phyloP scores from a whole-genome alignment of 2,329 filamentous ascomycete species.

The Calonectria hawksworthii region DNA sequence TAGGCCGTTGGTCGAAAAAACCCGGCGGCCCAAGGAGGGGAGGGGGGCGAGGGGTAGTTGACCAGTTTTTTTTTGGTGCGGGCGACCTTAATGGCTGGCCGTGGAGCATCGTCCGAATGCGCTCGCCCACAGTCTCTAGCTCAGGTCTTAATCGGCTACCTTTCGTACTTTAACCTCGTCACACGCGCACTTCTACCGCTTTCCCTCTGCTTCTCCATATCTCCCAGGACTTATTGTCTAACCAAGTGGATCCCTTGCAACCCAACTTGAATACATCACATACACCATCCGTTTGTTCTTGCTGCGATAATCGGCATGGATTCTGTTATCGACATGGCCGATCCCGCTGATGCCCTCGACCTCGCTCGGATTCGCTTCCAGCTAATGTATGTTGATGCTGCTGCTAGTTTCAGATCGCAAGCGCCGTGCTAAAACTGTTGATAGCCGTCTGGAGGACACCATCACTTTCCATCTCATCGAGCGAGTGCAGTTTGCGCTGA shows the following conservation, averaged over 20 bases:
- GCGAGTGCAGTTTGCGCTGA: slow-evolving; percentile 96
- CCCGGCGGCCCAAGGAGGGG: neutral
- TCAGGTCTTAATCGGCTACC: neutral
- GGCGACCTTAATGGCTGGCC: slow-evolving; percentile 3
- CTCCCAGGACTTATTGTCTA: neutral
- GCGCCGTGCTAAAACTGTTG: slow-evolving; percentile 28
- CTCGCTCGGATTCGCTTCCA: slow-evolving; percentile 93
- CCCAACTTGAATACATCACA: neutral
- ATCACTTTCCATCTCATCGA: slow-evolving; percentile 98
- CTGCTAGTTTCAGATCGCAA: slow-evolving; percentile 2
- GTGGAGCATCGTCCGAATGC: slow-evolving; percentile 20
- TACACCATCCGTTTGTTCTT: slow-evolving; percentile 3
- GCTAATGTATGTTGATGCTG: slow-evolving; percentile 76
- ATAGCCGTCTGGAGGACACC: slow-evolving; percentile 94
- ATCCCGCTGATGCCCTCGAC: slow-evolving; percentile 88
- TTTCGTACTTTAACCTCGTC: neutral
- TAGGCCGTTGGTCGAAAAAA: neutral
- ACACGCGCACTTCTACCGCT: neutral
- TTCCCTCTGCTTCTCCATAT: neutral
- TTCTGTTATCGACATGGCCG: slow-evolving; percentile 87
- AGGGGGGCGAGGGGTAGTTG: neutral
- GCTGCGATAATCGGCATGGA: slow-evolving; percentile 74
- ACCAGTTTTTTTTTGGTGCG: slow-evolving; percentile 17
- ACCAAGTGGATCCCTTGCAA: neutral
- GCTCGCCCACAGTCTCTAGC: slow-evolving; percentile 10